A percentile compares a stretch with the other conserved stretches of the same genome.
phyloP scores from a whole-genome alignment of 306 rosid species.

The Arachis stenosperma region DNA sequence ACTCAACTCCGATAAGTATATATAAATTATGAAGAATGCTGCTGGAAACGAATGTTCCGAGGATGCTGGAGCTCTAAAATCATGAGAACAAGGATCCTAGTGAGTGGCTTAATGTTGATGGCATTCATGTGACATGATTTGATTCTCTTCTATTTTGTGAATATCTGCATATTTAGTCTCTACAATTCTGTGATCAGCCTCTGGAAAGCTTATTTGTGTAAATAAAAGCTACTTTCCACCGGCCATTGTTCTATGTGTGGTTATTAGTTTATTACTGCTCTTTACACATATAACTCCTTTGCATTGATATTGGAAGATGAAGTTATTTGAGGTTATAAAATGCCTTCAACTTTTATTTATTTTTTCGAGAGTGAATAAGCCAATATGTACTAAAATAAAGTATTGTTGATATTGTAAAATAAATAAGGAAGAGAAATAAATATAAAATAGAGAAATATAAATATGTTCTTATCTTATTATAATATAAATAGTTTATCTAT shows the following conservation, averaged over 20 bases:
- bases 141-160: conserved; percentile 53
- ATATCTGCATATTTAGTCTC: conserved; percentile 49
- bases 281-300: conserved; percentile 12
- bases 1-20: conserved; percentile 68
- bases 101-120: conserved; percentile 95
- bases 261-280: conserved; percentile 45
- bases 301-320: conserved; percentile 11
- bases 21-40: conserved; percentile 45
- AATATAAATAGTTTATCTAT: no score
- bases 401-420: no score
- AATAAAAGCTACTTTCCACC: conserved; percentile 52
- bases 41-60: conserved; percentile 56
- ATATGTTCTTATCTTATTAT: no score
- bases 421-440: no score
- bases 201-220: conserved; percentile 55
- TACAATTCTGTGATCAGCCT: conserved; percentile 47
- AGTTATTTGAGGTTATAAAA: conserved; percentile 3
- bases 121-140: conserved; percentile 58
- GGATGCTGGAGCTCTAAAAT: conserved; percentile 59
- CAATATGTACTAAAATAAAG: no score
- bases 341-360: no score
- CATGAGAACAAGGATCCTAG: conserved; percentile 70
- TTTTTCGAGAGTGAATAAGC: no score
- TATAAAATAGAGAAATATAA: no score
- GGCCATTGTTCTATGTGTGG: conserved; percentile 47